Percentiles rank a stretch among this genome's conserved stretches.
phyloP scores from a whole-genome alignment of 1,284 basidiomycete genomes.

The Marasmius tenuissimus region DNA sequence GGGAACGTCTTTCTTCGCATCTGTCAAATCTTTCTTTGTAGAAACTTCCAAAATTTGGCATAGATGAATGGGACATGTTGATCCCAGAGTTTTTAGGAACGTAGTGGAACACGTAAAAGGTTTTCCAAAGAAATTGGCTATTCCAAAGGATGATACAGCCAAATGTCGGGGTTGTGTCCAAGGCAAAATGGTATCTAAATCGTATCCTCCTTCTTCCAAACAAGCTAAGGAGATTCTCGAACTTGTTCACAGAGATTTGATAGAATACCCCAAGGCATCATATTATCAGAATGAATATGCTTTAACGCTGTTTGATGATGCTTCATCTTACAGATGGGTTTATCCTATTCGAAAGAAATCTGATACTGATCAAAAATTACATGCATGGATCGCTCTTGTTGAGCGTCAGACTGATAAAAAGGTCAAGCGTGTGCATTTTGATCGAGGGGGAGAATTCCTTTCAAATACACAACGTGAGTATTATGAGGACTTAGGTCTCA shows the following conservation, averaged over 20 bases:
- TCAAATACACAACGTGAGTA: not conserved
- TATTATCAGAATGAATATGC: slow-evolving; percentile 23
- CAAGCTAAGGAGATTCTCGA: slow-evolving; percentile 17
- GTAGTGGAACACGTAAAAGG: slow-evolving; percentile 6
- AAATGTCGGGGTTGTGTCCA: slow-evolving; percentile 23
- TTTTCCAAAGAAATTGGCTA: slow-evolving; percentile 10
- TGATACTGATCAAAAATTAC: slow-evolving; percentile 4
- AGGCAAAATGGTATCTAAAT: slow-evolving; percentile 20
- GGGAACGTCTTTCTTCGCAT: too few relatives aligned
- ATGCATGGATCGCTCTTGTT: not conserved
- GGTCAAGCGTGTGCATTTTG: slow-evolving; percentile 4
- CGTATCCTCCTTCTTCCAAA: slow-evolving; percentile 14
- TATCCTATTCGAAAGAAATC: slow-evolving; percentile 4
- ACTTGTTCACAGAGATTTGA: slow-evolving; percentile 26
- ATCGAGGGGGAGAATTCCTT: slow-evolving; percentile 13
- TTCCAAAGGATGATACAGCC: slow-evolving; percentile 10
- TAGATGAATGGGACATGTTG: slow-evolving; percentile 14
- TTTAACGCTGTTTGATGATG: slow-evolving; percentile 30
- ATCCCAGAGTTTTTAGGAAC: slow-evolving; percentile 12
- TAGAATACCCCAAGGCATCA: slow-evolving; percentile 17
- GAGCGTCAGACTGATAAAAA: slow-evolving; percentile 2
- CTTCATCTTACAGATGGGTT: slow-evolving; percentile 17
- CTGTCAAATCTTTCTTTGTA: too few relatives aligned
- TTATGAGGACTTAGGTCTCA: slow-evolving; percentile 4
- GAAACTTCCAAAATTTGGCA: slow-evolving; percentile 9